A percentile compares a stretch with the other conserved stretches of the same genome.
Evolutionary conservation across 805 yeast species (phyloP).

Genomic region (Candida endomychidarum): DNA sequence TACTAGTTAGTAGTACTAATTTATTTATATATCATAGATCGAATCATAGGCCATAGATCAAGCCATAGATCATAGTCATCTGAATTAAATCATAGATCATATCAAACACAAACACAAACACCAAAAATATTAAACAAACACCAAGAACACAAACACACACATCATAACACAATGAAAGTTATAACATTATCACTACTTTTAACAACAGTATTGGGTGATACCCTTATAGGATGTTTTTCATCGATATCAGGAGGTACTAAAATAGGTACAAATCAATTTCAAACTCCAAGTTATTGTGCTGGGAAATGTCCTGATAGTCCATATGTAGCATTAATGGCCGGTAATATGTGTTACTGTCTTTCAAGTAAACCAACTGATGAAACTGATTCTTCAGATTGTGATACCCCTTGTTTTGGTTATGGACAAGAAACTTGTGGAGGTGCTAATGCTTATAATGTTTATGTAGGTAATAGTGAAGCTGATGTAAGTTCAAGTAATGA

Average conservation of each 20-base stretch:
- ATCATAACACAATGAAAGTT: conserved; percentile 1
- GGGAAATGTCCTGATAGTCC: conserved; percentile 30
- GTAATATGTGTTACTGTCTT: conserved; percentile 41
- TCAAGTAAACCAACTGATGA: conserved; percentile 24
- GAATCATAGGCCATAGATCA: too few species aligned
- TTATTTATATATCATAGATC: too few species aligned
- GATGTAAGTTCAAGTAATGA: conserved; percentile 7
- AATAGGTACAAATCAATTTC: conserved; percentile 26
- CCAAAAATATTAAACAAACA: too few species aligned
- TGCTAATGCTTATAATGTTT: conserved; percentile 28
- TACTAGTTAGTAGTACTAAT: too few species aligned
- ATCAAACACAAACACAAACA: too few species aligned
- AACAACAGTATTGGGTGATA: conserved; percentile 5
- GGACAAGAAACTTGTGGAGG: conserved; percentile 41
- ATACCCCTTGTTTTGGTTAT: conserved; percentile 34
- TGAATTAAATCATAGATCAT: too few species aligned
- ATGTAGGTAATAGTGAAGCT: conserved; percentile 22
- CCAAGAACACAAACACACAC: too few species aligned
- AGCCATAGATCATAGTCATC: too few species aligned
- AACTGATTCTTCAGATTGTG: conserved; percentile 23
- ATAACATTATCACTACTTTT: conserved; percentile 2
- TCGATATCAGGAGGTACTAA: conserved; percentile 26
- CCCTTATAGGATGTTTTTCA: conserved; percentile 28
- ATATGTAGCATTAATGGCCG: conserved; percentile 38
- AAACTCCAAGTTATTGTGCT: conserved; percentile 31